A percentile compares a stretch with the other conserved stretches of the same genome.
Evolutionary conservation across 371 early-diverging fungal genomes (phyloP).

Genomic region (Umbelopsis sp.): DNA sequence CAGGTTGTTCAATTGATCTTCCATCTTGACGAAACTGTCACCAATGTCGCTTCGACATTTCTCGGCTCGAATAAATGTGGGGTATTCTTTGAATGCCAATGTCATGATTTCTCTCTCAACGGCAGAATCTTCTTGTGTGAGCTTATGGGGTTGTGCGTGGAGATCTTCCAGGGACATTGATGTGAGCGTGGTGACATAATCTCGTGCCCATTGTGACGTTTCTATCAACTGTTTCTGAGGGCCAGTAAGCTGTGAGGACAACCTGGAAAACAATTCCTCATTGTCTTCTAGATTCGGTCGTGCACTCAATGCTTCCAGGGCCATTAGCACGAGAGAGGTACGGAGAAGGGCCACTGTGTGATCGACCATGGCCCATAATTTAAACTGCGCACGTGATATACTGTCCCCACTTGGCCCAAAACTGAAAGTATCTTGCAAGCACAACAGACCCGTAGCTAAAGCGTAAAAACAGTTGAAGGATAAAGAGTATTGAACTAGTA

Average conservation of each 20-base stretch:
- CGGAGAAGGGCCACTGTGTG: background rate
- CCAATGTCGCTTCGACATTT: conserved; percentile 60
- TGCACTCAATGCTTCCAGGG: background rate
- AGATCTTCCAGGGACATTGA: conserved; percentile 62
- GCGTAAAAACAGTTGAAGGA: too few relatives aligned
- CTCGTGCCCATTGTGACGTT: conserved; percentile 53
- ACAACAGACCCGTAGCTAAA: too few relatives aligned
- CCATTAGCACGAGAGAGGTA: background rate
- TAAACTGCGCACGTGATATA: too few relatives aligned
- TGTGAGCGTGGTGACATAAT: conserved; percentile 67
- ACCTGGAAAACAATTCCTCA: background rate
- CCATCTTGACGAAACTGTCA: conserved; percentile 56
- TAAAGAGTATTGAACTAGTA: too few relatives aligned
- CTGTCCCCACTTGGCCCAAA: too few relatives aligned
- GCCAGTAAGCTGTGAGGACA: background rate
- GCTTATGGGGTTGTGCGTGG: conserved; percentile 51
- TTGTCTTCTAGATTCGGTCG: background rate
- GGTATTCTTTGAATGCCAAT: conserved; percentile 72
- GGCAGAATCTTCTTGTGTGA: conserved; percentile 59
- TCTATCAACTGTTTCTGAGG: conserved; percentile 22
- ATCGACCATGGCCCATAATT: background rate
- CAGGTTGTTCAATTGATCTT: conserved; percentile 55
- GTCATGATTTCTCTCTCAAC: conserved; percentile 68
- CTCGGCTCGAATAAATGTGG: conserved; percentile 69
- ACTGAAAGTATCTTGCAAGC: too few relatives aligned